Conservation (phyloP, 176 grass and related monocot species). For the Puccinellia tenuiflora region DNA sequence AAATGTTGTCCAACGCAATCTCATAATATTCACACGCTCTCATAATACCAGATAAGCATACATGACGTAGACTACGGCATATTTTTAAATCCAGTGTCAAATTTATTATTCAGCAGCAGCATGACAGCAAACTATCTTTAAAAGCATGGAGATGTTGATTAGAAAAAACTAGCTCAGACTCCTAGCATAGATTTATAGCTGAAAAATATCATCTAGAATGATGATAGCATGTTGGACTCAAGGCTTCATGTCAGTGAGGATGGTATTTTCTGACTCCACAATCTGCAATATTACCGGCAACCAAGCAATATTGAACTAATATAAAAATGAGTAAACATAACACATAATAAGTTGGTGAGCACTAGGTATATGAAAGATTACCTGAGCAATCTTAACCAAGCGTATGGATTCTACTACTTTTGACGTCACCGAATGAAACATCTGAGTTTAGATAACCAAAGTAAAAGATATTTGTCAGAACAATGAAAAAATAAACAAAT, state of each 20-base stretch:
- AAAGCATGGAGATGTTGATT: not conserved
- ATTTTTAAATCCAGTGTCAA: not conserved
- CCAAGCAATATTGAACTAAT: not conserved
- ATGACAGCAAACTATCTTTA: not conserved
- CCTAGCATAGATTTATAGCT: not conserved
- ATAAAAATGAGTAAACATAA: constrained; percentile 16
- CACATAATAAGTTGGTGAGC: not conserved
- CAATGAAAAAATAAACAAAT: constrained; percentile 29
- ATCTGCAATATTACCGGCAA: not conserved
- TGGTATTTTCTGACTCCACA: not conserved
- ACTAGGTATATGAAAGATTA: constrained; percentile 28
- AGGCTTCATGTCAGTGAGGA: not conserved
- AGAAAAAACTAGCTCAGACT: not conserved
- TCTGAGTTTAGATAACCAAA: constrained; percentile 37
- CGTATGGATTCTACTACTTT: constrained; percentile 66
- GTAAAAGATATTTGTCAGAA: constrained; percentile 30
- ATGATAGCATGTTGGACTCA: not conserved
- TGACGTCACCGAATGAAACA: constrained; percentile 63
- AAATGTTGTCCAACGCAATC: not conserved
- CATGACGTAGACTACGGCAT: not conserved
- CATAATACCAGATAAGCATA: not conserved
- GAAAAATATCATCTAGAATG: not conserved
- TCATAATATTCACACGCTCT: not conserved
- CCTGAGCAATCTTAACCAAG: constrained; percentile 83
- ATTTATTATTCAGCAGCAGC: constrained; percentile 14